A percentile compares a stretch with the other conserved stretches of the same genome.
Conservation (phyloP, 2,329 filamentous ascomycete species). For the Nectriaceae sp. region DNA sequence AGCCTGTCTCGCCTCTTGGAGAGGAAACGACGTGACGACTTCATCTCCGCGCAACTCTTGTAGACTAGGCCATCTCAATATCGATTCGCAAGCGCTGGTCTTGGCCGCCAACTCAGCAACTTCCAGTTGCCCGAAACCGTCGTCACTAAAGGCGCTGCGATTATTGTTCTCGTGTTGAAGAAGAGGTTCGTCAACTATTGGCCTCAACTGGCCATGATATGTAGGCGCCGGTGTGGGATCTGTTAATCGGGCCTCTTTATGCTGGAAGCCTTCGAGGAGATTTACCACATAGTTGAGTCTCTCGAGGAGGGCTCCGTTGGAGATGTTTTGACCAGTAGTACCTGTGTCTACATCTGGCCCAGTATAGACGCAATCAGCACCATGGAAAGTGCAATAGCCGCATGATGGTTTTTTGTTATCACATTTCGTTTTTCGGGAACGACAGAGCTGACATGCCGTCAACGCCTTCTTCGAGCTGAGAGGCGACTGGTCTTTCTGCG, state of each 20-base stretch:
- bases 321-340: neutral
- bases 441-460: neutral
- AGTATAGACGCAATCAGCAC: neutral
- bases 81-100: slow-evolving; percentile 1
- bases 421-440: slow-evolving; percentile 1
- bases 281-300: neutral
- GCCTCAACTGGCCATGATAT: neutral
- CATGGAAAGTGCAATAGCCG: slow-evolving; percentile 1
- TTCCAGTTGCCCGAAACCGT: slow-evolving; percentile 1
- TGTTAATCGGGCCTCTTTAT: too few species aligned
- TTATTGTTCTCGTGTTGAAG: neutral
- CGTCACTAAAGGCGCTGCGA: neutral
- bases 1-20: neutral
- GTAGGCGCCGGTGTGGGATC: too few species aligned
- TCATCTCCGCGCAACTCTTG: neutral
- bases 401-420: neutral
- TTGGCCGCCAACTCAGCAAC: neutral
- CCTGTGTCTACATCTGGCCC: neutral
- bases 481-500: too few species aligned
- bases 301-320: neutral
- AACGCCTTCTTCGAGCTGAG: too few species aligned
- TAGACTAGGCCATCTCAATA: neutral
- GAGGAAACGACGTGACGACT: neutral
- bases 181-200: neutral
- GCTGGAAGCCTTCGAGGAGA: neutral